Evolutionary conservation across 352 stramenopile genomes (phyloP).

Genomic region (Globisporangium orthogonon): DNA sequence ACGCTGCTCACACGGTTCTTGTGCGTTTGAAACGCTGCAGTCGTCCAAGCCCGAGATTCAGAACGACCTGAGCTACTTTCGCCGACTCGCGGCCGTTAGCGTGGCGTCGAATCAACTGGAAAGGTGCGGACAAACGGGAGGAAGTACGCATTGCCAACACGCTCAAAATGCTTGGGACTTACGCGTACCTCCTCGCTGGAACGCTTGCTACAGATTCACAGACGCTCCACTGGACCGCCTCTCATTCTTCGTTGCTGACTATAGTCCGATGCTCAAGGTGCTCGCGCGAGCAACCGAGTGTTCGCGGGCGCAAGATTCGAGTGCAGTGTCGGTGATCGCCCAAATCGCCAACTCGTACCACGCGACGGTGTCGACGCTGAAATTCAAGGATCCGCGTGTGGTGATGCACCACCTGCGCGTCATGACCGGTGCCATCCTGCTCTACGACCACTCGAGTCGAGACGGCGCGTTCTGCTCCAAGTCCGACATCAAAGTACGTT

Average conservation of each 20-base stretch:
- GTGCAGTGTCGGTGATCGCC: conserved; percentile 26
- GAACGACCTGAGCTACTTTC: conserved; percentile 61
- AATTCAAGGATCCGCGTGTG: conserved; percentile 26
- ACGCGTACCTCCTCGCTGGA: background rate
- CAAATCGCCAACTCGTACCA: conserved; percentile 42
- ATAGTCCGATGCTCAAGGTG: conserved; percentile 53
- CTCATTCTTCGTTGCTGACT: conserved; percentile 59
- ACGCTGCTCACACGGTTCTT: background rate
- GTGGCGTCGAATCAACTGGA: conserved; percentile 38
- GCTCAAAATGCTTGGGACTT: no score
- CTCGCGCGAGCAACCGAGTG: conserved; percentile 35
- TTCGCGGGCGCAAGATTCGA: conserved; percentile 27
- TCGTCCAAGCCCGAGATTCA: conserved; percentile 43
- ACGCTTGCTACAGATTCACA: conserved; percentile 15
- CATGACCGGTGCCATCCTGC: conserved; percentile 49
- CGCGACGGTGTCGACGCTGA: conserved; percentile 23
- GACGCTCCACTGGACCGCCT: conserved; percentile 41
- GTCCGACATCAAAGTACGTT: conserved; percentile 45
- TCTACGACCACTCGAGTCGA: conserved; percentile 46
- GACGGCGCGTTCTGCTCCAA: conserved; percentile 46
- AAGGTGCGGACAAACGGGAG: conserved; percentile 13
- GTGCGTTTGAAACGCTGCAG: conserved; percentile 1
- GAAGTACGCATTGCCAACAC: background rate
- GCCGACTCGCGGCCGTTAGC: conserved; percentile 35
- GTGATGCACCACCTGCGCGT: conserved; percentile 42